Evolutionary conservation across 768 basidiomycete species (phyloP).

Genomic region (Pisolithus microcarpus): DNA sequence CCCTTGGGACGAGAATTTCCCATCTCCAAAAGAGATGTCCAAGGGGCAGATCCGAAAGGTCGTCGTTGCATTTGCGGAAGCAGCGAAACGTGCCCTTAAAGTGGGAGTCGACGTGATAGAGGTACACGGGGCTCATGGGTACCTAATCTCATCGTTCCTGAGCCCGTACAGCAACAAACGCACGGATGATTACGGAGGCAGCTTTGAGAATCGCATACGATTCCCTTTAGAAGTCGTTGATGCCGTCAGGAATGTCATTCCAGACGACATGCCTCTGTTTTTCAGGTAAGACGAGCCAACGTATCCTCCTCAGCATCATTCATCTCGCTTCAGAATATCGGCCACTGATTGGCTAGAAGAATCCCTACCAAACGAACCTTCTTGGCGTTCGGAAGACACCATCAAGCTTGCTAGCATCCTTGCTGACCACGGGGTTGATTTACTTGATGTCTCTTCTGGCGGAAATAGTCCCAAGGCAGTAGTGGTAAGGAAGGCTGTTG

Average conservation of each 20-base stretch:
- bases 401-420: slow-evolving; percentile 50
- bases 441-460: background rate
- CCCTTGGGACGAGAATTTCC: slow-evolving; percentile 45
- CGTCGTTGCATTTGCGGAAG: slow-evolving; percentile 53
- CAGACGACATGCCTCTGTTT: slow-evolving; percentile 64
- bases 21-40: slow-evolving; percentile 54
- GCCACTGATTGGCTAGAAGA: slow-evolving; percentile 71
- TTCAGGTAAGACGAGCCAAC: background rate
- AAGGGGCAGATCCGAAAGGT: slow-evolving; percentile 47
- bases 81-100: slow-evolving; percentile 48
- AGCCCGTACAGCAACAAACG: slow-evolving; percentile 72
- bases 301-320: slow-evolving; percentile 40
- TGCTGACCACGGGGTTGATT: slow-evolving; percentile 50
- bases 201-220: slow-evolving; percentile 66
- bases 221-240: slow-evolving; percentile 54
- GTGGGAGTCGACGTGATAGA: slow-evolving; percentile 72
- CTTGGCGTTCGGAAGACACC: slow-evolving; percentile 67
- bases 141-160: slow-evolving; percentile 54
- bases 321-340: slow-evolving; percentile 40
- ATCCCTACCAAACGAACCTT: slow-evolving; percentile 47
- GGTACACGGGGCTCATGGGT: slow-evolving; percentile 66
- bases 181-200: slow-evolving; percentile 65
- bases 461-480: slow-evolving; percentile 18
- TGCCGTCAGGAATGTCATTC: slow-evolving; percentile 41
- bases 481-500: slow-evolving; percentile 13